Base-by-base conservation (phyloP, 805 yeast species). In the Candida sakaeoensis region DNA sequence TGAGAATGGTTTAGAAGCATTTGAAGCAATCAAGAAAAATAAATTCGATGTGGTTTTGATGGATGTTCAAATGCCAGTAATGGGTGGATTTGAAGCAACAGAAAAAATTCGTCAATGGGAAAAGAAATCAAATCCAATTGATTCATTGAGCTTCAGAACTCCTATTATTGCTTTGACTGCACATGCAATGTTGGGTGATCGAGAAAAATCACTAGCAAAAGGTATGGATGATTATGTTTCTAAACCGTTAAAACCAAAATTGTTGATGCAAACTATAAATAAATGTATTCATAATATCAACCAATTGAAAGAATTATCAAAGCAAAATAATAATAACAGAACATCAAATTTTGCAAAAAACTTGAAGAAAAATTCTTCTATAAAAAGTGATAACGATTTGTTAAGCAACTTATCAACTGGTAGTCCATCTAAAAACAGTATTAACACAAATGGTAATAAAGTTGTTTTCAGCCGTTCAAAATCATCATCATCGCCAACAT, bases 51-150 rank as follows among this genome's bases (percentile, higher is more conserved):
- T 85, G 34, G 84, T 87, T 14, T 73, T 87, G 49, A 87, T 87
- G 96, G 95, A 87, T 65, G 95, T 87, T 33, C 96, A 87, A 60
- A 87, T 87, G 96, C 95, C 95, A 7, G 86, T 85, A 12, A 88
- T 87, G 93, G 95, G 95, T 21, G 96, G 96, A 0, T 87, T 87
- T 58, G 96, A 87, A 55, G 95, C 95, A 2, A 86, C 95, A 1
- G 86, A 82, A 34, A 79, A 80, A 60, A 87, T 87, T 39, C 70
- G 96, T 50, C 88, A 84, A 54, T 86, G 95, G 95, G 96, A 87
- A 61, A 79, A 75, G 66, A 83, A 82, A 60, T 74, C 80, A 15
- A 80, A 82, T 46, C 88, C 90, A 32, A 77, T 79, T 16, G 82
- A 79, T 55, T 75, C 82, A 7, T 73, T 81, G 37, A 74, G 85